Base-by-base conservation (phyloP, 805 yeast genomes). In the Cyberlindnera samutprakarnensis region DNA sequence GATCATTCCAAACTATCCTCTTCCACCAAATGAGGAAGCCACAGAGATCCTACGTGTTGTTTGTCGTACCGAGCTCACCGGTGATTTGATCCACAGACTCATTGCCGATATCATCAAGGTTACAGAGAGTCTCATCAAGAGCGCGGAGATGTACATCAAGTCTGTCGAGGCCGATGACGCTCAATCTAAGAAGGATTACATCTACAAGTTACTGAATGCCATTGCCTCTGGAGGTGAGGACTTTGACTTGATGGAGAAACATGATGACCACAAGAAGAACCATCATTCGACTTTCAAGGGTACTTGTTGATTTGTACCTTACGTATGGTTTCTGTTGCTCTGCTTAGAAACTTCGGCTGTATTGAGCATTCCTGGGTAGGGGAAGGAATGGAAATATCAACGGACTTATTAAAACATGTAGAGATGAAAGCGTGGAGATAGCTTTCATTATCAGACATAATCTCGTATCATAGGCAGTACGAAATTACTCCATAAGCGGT, bases 1-100 rank as follows among this genome's bases (percentile, higher is more conserved):
- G 74, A 88, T 88, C 54, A 68, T 87, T 42, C 95, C 95, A 43
- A 86, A 87, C 64, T 87, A 87, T 59, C 84, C 81, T 39, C 67
- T 87, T 45, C 94, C 95, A 18, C 63, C 68, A 14, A 48, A 54
- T 21, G 75, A 78, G 27, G 68, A 65, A 33, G 64, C 69, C 35
- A 54, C 56, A 28, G 95, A 88, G 58, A 81, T 86, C 37, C 65
- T 87, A 41, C 72, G 96, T 50, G 84, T 88, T 17, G 96, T 87
- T 11, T 86, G 84, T 32, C 72, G 94, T 48, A 70, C 69, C 43
- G 75, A 79, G 33, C 61, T 87, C 53, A 68, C 81, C 61, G 66
- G 53, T 19, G 75, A 68, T 37, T 60, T 83, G 40, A 56, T 82
- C 20, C 79, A 75, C 43, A 68, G 74, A 49, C 61, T 81, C 46